Evolutionary conservation across 192 early-diverging fungal species (phyloP), one percentile per base, ranked within the genome.

Genomic region (Fimicolochytrium jonesii): DNA sequence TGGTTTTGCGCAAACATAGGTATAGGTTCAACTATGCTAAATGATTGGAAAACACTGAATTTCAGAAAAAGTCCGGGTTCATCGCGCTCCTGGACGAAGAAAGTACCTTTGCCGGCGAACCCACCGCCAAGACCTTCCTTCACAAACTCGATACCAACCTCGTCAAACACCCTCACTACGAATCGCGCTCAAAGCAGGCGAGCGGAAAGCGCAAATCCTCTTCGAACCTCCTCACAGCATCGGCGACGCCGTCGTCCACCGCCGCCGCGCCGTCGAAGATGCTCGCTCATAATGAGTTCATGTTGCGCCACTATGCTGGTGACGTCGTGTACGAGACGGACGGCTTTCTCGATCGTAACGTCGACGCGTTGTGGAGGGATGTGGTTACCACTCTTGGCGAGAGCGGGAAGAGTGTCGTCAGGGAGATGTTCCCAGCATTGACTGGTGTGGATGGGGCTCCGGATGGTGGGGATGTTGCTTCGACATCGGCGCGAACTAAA

Each of bases 281-380:
- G n/a, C n/a, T 59, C 17, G 20, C 23, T 29, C 20, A 45, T 13
- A 33, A 54, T 22, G 22, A 23, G 28, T 22, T 15, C 20, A 13
- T 17, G 20, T 67, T 93, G 51, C 83, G 84, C 66, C 92, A 94
- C 75, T 92, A 92, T 70, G 92, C 90, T 20, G 92, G 92, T 39
- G 86, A 91, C 63, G 93, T 95, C 37, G 81, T 77, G 43, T 95
- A 95, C 70, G 76, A 77, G 49, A 75, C 87, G 23, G 77, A 79
- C 6, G 89, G 89, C 5, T 94, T 95, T 86, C 88, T 92, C 0
- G 92, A 95, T 60, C 89, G 89, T 71, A 95, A 95, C 73, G 92
- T 92, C 71, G 92, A 95, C 68, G 72, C 84, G 54, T 77, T 93
- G 35, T 64, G 86, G 58, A 88, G 86, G 66, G 93, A 94, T 70